Evolutionary conservation across 129 eudicot species (phyloP), one percentile per base, ranked within the genome.

Genomic region (Tagetes patula): DNA sequence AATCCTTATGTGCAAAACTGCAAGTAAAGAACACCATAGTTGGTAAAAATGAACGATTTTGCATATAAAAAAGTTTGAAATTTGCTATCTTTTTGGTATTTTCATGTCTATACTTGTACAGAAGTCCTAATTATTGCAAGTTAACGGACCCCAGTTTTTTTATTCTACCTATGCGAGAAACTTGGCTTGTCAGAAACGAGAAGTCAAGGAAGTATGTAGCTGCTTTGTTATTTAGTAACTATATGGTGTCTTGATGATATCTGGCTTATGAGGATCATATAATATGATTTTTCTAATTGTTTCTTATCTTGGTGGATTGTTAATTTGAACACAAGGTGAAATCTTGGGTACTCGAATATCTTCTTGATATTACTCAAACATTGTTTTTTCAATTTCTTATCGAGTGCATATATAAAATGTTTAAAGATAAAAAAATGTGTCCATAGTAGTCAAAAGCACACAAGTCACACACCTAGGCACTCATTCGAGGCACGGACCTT

Each of bases 31-130:
- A 42, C 13, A 43, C 49, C 27, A 55, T 55, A 20, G 36, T 32
- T 71, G 76, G 38, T 20, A 41, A 42, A 55, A 41, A 32, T 45
- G 55, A 72, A 41, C 1, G 41, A 49, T 49, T 50, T 63, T 63
- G 62, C 4, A 30, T 34, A 37, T 33, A 64, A 49, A 63, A 64
- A n/a, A 31, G 47, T 20, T 20, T 53, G 65, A 14, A 54, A 54
- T 4, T 58, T 72, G 1, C 20, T 12, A 10, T 13, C 40, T 33
- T 56, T 60, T n/a, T 43, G 54, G 69, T 72, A 72, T 56, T 40
- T 56, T 42, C n/a, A 58, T 32, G n/a, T 72, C 10, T 72, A 58
- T n/a, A 27, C 12, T 59, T 75, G 59, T 54, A 42, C 34, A 54
- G 12, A 40, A 75, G 20, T 65, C 54, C 69, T 43, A 13, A 63